These are phyloP conservation scores for Cladosporium velox DNA, from an alignment of 2,329 filamentous ascomycete species.

Conservation along the genomic window DNA sequence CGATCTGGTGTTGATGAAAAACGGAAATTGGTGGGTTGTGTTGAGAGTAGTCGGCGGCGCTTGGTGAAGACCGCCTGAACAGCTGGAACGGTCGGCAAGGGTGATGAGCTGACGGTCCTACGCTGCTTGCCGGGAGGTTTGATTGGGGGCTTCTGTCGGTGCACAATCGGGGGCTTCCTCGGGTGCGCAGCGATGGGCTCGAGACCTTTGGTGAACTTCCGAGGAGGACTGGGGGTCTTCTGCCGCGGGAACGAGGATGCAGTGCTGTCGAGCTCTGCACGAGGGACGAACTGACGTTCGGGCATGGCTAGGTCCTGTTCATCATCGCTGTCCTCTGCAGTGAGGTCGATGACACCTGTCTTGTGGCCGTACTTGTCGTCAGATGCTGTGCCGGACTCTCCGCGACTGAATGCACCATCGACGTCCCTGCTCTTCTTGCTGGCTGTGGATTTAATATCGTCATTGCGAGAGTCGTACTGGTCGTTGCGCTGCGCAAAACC, in stretches of 20 bases:
- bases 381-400: background rate
- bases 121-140: background rate
- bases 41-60: background rate
- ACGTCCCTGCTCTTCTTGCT: background rate
- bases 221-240: background rate
- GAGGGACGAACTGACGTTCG: constrained; percentile 13
- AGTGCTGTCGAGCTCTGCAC: background rate
- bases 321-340: background rate
- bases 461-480: background rate
- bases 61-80: background rate
- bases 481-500: background rate
- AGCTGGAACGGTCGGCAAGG: background rate
- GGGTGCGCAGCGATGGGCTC: constrained; percentile 8
- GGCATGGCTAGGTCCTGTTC: background rate
- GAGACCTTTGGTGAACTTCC: background rate
- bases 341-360: constrained; percentile 8
- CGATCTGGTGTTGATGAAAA: background rate
- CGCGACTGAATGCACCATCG: background rate
- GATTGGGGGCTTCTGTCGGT: constrained; percentile 10
- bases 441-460: background rate
- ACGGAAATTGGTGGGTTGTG: background rate
- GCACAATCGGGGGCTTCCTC: background rate
- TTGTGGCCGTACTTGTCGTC: constrained; percentile 1
- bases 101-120: background rate
- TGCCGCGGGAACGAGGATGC: background rate